Base-by-base conservation (phyloP, 768 basidiomycete species). In the Suillus variegatus region DNA sequence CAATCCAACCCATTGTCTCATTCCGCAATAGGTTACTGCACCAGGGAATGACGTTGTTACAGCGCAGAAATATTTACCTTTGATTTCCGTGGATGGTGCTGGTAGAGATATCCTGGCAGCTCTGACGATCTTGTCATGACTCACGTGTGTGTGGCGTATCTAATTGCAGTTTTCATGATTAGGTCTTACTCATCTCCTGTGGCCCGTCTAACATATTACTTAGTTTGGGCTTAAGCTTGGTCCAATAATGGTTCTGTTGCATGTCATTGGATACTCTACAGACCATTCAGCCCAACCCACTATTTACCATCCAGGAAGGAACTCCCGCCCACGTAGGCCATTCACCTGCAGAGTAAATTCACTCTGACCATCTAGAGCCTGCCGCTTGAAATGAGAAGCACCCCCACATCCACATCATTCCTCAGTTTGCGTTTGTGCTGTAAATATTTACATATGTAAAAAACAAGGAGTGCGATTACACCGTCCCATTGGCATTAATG, bases 381-480 rank as follows among this genome's bases (percentile, higher is more conserved):
- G 3, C 18, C 18, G 10, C 46, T 47, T n/a, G 3, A n/a, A 1
- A 20, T 47, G 47, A 22, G 25, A 51, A 52, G 4, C 6, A 8
- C 51, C 6, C 25, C 16, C 10, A 14, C 49, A 16, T 14, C 13
- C 25, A 18, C 14, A 7, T 4, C 14, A 16, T 8, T 52, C 14
- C 18, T 28, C 35, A 20, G 20, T 55, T 20, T 35, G 32, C 32
- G 32, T 20, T 20, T 20, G 8, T 10, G 18, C 18, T 18, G 28
- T 55, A 56, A 38, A 38, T 56, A 56, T 56, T 56, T 56, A 35
- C 55, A 41, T 28, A 63, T 41, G 28, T 58, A 16, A 16, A 65
- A 66, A 47, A 62, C 44, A 68, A 52, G 10, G 38, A 60, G 63
- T 43, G 56, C 46, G 12, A 70, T 66, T 55, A 61, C 49, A 62